phyloP scores from a whole-genome alignment of 208 protist genomes.

The Acanthamoeba polyphaga region DNA sequence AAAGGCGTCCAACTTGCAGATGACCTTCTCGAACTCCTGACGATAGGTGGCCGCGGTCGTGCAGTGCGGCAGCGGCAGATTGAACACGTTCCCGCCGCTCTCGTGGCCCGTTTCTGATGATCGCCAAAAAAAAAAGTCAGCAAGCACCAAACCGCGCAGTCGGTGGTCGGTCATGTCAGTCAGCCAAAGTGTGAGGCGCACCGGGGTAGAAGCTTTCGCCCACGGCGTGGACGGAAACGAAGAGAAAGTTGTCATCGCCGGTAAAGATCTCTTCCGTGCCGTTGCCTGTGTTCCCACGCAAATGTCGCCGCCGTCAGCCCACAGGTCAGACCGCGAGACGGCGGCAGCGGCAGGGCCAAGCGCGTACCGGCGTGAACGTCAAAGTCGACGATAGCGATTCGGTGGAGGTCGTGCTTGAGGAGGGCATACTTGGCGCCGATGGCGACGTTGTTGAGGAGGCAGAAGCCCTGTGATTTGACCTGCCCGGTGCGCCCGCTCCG shows the following conservation, averaged over 20 bases:
- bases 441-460: slow-evolving; percentile 85
- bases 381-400: slow-evolving; percentile 83
- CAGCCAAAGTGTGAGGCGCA: not conserved
- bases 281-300: slow-evolving; percentile 80
- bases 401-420: slow-evolving; percentile 65
- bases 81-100: slow-evolving; percentile 75
- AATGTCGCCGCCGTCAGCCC: too few species aligned
- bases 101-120: not conserved
- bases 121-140: too few species aligned
- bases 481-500: slow-evolving; percentile 73
- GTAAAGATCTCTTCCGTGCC: slow-evolving; percentile 84
- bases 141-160: not conserved
- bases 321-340: not conserved
- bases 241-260: slow-evolving; percentile 84
- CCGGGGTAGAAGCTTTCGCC: slow-evolving; percentile 84
- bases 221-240: slow-evolving; percentile 81
- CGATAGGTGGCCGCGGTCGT: slow-evolving; percentile 50
- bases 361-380: slow-evolving; percentile 67
- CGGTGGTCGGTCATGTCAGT: not conserved
- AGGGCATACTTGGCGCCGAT: slow-evolving; percentile 85
- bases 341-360: not conserved
- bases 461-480: slow-evolving; percentile 84
- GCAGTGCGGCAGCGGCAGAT: slow-evolving; percentile 76
- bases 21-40: slow-evolving; percentile 73
- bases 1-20: slow-evolving; percentile 77